Percentiles rank a stretch among this genome's conserved stretches.
These are phyloP conservation scores for Zasmidium citrigriseum DNA, from an alignment of 2,329 filamentous ascomycete genomes.

Conservation along the genomic window DNA sequence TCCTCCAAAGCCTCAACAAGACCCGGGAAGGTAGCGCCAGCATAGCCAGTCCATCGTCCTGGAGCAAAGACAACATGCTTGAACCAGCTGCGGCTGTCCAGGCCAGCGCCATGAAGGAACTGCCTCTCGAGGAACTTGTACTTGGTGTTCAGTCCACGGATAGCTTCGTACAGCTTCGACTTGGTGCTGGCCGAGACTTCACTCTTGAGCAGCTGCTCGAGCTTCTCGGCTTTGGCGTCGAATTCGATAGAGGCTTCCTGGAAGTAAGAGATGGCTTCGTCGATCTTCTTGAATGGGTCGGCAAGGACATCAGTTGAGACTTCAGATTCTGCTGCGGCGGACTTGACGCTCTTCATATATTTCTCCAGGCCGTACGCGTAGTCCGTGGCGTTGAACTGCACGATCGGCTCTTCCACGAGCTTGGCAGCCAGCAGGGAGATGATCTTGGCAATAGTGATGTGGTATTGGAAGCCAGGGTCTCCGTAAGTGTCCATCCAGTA, in stretches of 20 bases:
- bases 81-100: constrained; percentile 84
- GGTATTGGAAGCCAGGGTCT: constrained; percentile 63
- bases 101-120: constrained; percentile 73
- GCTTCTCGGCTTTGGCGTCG: constrained; percentile 50
- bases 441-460: constrained; percentile 51
- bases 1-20: constrained; percentile 63
- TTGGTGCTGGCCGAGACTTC: constrained; percentile 52
- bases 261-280: constrained; percentile 52
- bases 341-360: constrained; percentile 46
- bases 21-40: constrained; percentile 69
- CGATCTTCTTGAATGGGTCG: constrained; percentile 45
- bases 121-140: constrained; percentile 83
- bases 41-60: constrained; percentile 87
- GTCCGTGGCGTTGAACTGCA: constrained; percentile 49
- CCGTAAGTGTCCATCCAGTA: constrained; percentile 81
- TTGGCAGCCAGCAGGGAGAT: constrained; percentile 49
- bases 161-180: constrained; percentile 43
- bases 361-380: constrained; percentile 44
- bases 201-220: constrained; percentile 34
- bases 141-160: constrained; percentile 71
- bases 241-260: constrained; percentile 51
- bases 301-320: constrained; percentile 33
- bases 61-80: constrained; percentile 95
- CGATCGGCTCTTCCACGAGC: constrained; percentile 49
- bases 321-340: constrained; percentile 29